A percentile compares a stretch with the other conserved stretches of the same genome.
These are phyloP conservation scores for Raffaelea arxii DNA, from an alignment of 2,329 filamentous ascomycete genomes.

Conservation along the genomic window DNA sequence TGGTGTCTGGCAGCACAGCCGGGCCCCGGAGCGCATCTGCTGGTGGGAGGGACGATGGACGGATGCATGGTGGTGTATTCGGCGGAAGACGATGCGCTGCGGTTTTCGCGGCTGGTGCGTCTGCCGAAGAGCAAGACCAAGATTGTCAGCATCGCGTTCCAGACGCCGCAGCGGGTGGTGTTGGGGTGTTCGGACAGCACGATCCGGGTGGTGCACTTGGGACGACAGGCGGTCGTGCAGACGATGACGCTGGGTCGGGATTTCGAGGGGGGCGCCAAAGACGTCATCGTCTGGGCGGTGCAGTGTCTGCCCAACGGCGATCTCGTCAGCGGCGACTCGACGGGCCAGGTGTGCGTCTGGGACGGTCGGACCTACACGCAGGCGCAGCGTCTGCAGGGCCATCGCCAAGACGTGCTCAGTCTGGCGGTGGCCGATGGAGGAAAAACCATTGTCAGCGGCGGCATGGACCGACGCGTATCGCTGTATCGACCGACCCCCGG, in stretches of 20 bases:
- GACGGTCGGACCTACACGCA: constrained; percentile 87
- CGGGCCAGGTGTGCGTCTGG: constrained; percentile 88
- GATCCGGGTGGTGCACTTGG: constrained; percentile 83
- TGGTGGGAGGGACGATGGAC: constrained; percentile 83
- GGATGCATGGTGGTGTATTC: constrained; percentile 82
- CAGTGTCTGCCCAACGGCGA: constrained; percentile 80
- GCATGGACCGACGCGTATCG: constrained; percentile 82
- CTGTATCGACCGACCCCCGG: constrained; percentile 60
- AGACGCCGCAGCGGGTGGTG: constrained; percentile 70
- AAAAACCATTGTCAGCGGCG: constrained; percentile 73
- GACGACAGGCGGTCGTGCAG: constrained; percentile 64
- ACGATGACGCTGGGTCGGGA: constrained; percentile 82
- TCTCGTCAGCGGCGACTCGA: constrained; percentile 90
- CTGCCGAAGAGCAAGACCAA: constrained; percentile 69
- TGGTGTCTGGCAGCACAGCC: constrained; percentile 94
- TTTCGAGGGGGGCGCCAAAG: constrained; percentile 64
- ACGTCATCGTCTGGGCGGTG: constrained; percentile 87
- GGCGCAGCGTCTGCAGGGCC: constrained; percentile 73
- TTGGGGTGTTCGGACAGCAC: constrained; percentile 94
- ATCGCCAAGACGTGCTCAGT: constrained; percentile 84
- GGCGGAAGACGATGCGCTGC: constrained; percentile 73
- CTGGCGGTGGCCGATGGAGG: constrained; percentile 76
- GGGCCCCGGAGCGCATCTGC: constrained; percentile 34
- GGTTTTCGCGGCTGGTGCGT: constrained; percentile 62
- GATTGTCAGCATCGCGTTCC: constrained; percentile 85